Conservation (phyloP, 2,329 filamentous ascomycete species). For the Scytalidium lignicola region DNA sequence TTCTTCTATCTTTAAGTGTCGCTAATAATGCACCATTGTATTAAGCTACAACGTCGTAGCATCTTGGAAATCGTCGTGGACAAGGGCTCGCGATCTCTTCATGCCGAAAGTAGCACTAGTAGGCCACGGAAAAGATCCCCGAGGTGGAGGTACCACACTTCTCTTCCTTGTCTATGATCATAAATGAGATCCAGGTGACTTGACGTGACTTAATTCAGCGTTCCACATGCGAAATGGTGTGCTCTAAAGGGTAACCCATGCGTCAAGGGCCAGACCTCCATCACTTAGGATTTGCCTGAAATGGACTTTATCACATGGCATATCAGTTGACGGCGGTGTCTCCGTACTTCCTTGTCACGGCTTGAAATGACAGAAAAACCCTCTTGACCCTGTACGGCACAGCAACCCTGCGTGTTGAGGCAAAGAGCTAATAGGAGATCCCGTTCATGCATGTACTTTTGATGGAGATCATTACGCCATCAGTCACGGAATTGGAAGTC, state of each 20-base stretch:
- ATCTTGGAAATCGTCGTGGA: too few species aligned
- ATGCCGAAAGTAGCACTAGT: too few species aligned
- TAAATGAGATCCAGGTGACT: background rate
- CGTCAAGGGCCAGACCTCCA: background rate
- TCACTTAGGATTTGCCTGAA: background rate
- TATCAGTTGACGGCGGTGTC: background rate
- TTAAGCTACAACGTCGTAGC: too few species aligned
- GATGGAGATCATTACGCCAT: too few species aligned
- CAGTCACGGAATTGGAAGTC: too few species aligned
- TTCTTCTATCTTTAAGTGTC: too few species aligned
- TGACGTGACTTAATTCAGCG: background rate
- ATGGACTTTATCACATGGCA: background rate
- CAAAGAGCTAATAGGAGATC: too few species aligned
- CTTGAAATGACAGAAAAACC: background rate
- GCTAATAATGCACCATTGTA: too few species aligned
- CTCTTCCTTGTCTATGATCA: background rate
- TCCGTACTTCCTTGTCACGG: background rate
- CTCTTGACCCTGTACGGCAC: background rate
- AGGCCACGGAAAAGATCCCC: too few species aligned
- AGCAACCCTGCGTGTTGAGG: background rate
- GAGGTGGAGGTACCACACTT: background rate
- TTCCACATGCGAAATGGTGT: too few species aligned
- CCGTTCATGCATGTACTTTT: too few species aligned
- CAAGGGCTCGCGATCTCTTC: too few species aligned
- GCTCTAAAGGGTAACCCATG: background rate